Evolutionary conservation across 169 alveolate species (phyloP).

Genomic region (Plasmodium gonderi): DNA sequence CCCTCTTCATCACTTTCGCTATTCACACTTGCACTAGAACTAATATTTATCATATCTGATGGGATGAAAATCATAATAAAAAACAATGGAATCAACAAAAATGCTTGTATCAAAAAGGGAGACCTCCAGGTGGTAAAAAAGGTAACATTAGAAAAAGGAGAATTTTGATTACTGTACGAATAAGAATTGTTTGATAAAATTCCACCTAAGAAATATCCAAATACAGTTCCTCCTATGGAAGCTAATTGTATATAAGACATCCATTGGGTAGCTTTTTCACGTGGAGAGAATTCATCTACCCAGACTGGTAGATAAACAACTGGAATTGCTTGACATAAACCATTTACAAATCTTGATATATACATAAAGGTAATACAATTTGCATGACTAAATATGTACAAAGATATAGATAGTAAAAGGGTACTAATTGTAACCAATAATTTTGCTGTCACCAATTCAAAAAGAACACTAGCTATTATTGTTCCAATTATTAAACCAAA

Average conservation of each 20-base stretch:
- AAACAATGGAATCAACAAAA: slow-evolving; percentile 33
- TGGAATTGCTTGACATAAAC: slow-evolving; percentile 93
- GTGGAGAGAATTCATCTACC: slow-evolving; percentile 95
- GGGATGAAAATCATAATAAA: slow-evolving; percentile 61
- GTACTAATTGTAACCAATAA: slow-evolving; percentile 77
- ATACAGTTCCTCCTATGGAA: slow-evolving; percentile 88
- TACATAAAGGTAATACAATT: slow-evolving; percentile 82
- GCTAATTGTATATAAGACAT: slow-evolving; percentile 94
- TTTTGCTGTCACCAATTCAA: slow-evolving; percentile 78
- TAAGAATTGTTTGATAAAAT: slow-evolving; percentile 31
- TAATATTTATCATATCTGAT: slow-evolving; percentile 48
- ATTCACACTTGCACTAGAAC: not conserved
- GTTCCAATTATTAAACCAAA: slow-evolving; percentile 84
- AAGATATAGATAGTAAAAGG: slow-evolving; percentile 70
- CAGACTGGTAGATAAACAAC: slow-evolving; percentile 95
- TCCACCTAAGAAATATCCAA: slow-evolving; percentile 79
- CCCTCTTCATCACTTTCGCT: not conserved
- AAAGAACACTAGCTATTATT: slow-evolving; percentile 80
- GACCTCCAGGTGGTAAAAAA: slow-evolving; percentile 69
- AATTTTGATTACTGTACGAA: not conserved
- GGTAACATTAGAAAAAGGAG: not conserved
- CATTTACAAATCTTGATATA: slow-evolving; percentile 89
- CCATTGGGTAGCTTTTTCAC: slow-evolving; percentile 91
- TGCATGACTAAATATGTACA: slow-evolving; percentile 80
- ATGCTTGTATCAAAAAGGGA: slow-evolving; percentile 69